Evolutionary conservation across 371 early-diverging fungal species (phyloP).

Genomic region (Mortierella sp.): DNA sequence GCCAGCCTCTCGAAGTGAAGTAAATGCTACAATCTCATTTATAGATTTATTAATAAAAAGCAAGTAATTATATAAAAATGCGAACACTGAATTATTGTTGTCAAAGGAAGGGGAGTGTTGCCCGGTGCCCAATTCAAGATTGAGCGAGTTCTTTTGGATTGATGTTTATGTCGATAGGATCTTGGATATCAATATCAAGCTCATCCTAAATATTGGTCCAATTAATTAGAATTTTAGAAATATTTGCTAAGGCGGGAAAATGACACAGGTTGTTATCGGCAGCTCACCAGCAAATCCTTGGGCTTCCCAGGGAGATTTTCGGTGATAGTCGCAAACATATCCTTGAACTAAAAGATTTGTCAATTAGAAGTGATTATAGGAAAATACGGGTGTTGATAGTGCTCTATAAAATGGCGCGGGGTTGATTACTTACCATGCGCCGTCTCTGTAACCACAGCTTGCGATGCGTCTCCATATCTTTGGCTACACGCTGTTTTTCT

Average conservation of each 20-base stretch:
- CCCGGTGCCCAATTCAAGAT: slow-evolving; percentile 3
- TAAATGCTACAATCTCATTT: slow-evolving; percentile 11
- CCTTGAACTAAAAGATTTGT: slow-evolving; percentile 35
- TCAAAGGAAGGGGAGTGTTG: neutral
- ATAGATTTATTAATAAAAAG: neutral
- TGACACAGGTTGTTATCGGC: neutral
- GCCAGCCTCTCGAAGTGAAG: slow-evolving; percentile 5
- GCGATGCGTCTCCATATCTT: slow-evolving; percentile 39
- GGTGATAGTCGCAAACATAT: slow-evolving; percentile 51
- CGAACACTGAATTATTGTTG: no score
- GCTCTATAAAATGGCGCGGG: neutral
- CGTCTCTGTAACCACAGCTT: slow-evolving; percentile 41
- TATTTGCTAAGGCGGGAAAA: neutral
- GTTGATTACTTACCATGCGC: slow-evolving; percentile 31
- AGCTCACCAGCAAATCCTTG: slow-evolving; percentile 41
- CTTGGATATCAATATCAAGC: slow-evolving; percentile 40
- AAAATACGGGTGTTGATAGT: neutral
- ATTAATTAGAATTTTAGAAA: no score
- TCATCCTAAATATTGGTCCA: no score
- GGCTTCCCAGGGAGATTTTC: slow-evolving; percentile 52
- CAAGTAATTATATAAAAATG: neutral
- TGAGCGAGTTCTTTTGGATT: slow-evolving; percentile 27
- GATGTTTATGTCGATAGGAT: slow-evolving; percentile 36
- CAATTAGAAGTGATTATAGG: neutral
- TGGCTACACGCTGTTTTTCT: slow-evolving; percentile 28